phyloP scores from a whole-genome alignment of 352 stramenopile species.

The Globisporangium radiosum region DNA sequence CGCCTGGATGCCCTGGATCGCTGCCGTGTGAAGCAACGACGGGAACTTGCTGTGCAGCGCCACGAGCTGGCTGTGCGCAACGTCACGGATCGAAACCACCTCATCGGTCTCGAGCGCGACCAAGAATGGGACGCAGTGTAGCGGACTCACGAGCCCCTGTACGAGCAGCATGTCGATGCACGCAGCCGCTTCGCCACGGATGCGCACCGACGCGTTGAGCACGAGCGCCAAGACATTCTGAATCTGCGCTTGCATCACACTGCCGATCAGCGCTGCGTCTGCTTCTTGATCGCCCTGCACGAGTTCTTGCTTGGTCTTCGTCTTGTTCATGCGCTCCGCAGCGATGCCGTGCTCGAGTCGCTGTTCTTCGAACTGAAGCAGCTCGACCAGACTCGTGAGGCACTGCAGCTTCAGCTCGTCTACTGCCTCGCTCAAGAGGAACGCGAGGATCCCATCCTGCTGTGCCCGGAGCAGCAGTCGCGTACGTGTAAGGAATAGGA shows the following conservation, averaged over 20 bases:
- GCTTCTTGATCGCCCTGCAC: constrained; percentile 84
- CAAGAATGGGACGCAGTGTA: constrained; percentile 71
- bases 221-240: constrained; percentile 49
- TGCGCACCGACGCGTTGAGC: constrained; percentile 43
- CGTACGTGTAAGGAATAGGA: constrained; percentile 60
- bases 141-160: constrained; percentile 70
- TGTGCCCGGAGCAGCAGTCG: constrained; percentile 65
- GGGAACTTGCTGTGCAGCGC: constrained; percentile 54
- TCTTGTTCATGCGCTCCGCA: constrained; percentile 30
- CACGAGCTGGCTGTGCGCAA: constrained; percentile 58
- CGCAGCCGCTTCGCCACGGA: constrained; percentile 61
- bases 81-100: constrained; percentile 51
- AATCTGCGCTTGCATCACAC: constrained; percentile 83
- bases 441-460: constrained; percentile 56
- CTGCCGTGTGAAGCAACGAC: constrained; percentile 38
- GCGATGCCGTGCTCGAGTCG: constrained; percentile 51
- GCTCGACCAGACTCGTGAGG: constrained; percentile 64
- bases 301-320: constrained; percentile 66
- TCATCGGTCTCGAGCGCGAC: constrained; percentile 79
- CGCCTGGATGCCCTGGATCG: constrained; percentile 51
- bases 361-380: constrained; percentile 64
- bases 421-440: constrained; percentile 28
- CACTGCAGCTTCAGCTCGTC: constrained; percentile 62
- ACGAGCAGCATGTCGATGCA: constrained; percentile 65
- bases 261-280: constrained; percentile 78